A percentile compares a stretch with the other conserved stretches of the same genome.
Conservation (phyloP, 1,284 basidiomycete species). For the Ceratobasidium sp. region DNA sequence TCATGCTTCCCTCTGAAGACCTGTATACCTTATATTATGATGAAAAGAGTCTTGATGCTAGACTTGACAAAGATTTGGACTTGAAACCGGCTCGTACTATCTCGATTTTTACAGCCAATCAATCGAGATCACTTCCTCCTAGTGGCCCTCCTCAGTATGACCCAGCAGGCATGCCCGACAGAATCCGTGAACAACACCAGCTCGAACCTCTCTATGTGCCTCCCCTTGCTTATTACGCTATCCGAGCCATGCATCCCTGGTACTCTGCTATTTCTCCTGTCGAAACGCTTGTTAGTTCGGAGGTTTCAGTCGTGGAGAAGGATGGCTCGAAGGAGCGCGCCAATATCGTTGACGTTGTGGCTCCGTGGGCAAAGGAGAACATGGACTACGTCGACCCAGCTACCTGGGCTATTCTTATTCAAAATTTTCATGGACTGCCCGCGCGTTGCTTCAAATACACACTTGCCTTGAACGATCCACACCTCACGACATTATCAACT, state of each 20-base stretch:
- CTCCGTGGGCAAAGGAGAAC: constrained; percentile 20
- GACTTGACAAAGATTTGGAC: background rate
- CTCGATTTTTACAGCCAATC: background rate
- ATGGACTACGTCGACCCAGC: constrained; percentile 17
- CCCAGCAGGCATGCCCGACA: constrained; percentile 16
- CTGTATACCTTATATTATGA: constrained; percentile 35
- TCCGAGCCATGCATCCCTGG: constrained; percentile 13
- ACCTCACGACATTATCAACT: constrained; percentile 15
- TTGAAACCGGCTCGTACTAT: constrained; percentile 4
- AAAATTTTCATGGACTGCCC: constrained; percentile 17
- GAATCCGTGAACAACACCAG: background rate
- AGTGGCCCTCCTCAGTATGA: constrained; percentile 29
- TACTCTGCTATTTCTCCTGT: constrained; percentile 6
- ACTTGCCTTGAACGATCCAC: constrained; percentile 33
- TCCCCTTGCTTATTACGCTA: constrained; percentile 14
- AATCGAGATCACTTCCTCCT: background rate
- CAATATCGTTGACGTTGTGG: constrained; percentile 16
- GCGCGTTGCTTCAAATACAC: constrained; percentile 16
- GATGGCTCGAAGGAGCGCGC: no score
- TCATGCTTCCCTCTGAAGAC: constrained; percentile 7
- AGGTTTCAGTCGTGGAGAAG: background rate
- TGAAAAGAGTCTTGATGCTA: background rate
- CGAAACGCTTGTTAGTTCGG: constrained; percentile 5
- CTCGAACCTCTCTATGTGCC: constrained; percentile 9
- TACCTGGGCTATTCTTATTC: constrained; percentile 35